Evolutionary conservation across 75 land plant genomes (phyloP), one percentile per base, ranked within the genome.

Genomic region (Pinus tabuliformis): DNA sequence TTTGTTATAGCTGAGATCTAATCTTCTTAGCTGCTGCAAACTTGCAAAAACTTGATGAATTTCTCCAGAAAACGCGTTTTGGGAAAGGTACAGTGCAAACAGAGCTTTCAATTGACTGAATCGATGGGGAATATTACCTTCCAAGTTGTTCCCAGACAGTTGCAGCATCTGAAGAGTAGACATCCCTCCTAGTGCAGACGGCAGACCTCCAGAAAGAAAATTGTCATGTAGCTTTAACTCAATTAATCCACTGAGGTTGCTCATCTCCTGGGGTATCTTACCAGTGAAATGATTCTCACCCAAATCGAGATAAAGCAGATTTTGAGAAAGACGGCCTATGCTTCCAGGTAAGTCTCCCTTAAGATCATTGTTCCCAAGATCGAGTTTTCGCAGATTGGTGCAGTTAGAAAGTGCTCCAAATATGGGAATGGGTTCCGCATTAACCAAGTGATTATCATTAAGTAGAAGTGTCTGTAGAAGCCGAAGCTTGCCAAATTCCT

Each of bases 201-300:
- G 86, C 15, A 85, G 76, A 73, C 9, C 78, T 16, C 62, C 58
- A 24, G 14, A 77, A 54, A 16, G 36, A 4, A 59, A 83, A 73
- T 0, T 64, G 1, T 17, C 0, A 4, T 1, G 4, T 33, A 64
- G 13, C 5, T 15, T 1, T 15, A 33, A 5, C 8, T 3, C 0
- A 15, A 39, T 36, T 20, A 64, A 16, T 13, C 14, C 16, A 30
- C 42, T 64, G 17, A 64, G 39, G 17, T 64, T 64, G 36, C 76
- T 66, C 37, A 84, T 58, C 16, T 70, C 56, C 3, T 73, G 21
- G 6, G 80, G 83, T 18, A 82, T 77, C 30, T 12, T 57, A 17
- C 80, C 83, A 1, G 75, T 58, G 26, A 82, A 54, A 56, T 13
- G 54, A 68, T 82, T 82, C 16, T 26, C 57, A 42, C 75, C 42